These are phyloP conservation scores for Candida qinlingensis DNA, from an alignment of 805 yeast genomes.

Conservation along the genomic window DNA sequence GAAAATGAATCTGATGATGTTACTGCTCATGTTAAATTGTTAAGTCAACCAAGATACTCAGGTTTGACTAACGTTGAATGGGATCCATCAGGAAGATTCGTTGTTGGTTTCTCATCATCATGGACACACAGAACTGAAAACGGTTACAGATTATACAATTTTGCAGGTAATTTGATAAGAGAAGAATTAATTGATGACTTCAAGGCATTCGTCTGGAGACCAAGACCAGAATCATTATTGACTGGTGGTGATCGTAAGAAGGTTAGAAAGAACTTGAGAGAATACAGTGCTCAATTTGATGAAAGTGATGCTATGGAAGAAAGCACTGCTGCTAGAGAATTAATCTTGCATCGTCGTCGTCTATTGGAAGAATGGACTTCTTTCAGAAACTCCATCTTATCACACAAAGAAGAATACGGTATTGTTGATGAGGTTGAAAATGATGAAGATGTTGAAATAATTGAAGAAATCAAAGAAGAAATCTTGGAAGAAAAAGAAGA, in stretches of 20 bases:
- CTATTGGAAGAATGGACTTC: constrained; percentile 79
- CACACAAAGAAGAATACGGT: constrained; percentile 45
- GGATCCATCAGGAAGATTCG: constrained; percentile 95
- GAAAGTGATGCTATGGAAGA: constrained; percentile 96
- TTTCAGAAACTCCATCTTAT: constrained; percentile 58
- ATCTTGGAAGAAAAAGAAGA: constrained; percentile 41
- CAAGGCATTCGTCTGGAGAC: constrained; percentile 94
- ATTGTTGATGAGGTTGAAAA: constrained; percentile 38
- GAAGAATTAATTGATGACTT: constrained; percentile 79
- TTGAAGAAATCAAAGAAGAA: constrained; percentile 72
- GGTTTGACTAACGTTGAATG: constrained; percentile 83
- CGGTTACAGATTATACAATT: constrained; percentile 84
- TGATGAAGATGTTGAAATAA: constrained; percentile 67
- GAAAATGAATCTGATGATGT: constrained; percentile 36
- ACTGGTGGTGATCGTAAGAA: constrained; percentile 78
- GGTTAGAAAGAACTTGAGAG: constrained; percentile 83
- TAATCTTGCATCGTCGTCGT: constrained; percentile 77
- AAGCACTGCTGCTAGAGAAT: constrained; percentile 83
- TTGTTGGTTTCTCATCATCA: constrained; percentile 81
- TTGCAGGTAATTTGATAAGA: constrained; percentile 70
- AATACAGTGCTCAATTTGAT: constrained; percentile 89
- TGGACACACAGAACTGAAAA: constrained; percentile 84
- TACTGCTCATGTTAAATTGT: constrained; percentile 26
- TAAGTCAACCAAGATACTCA: constrained; percentile 58
- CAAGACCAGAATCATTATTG: constrained; percentile 81